Evolutionary conservation across 495 filamentous ascomycete genomes (phyloP).

Genomic region (Podospora pseudopauciseta): DNA sequence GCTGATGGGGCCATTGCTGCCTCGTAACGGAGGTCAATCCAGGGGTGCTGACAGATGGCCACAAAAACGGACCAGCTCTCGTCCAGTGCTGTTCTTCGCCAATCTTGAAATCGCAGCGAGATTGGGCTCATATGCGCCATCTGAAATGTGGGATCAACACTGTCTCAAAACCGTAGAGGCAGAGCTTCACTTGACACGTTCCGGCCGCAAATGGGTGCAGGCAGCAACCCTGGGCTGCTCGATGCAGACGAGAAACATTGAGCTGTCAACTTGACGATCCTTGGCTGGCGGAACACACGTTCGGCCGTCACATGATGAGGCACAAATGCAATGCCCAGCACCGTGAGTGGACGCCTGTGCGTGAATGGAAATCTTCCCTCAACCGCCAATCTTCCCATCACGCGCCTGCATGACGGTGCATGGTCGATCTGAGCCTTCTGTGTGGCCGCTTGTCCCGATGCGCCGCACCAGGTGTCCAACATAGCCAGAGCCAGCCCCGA

Average conservation of each 20-base stretch:
- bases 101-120: slow-evolving; percentile 14
- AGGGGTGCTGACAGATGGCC: not conserved
- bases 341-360: slow-evolving; percentile 18
- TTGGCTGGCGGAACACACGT: not conserved
- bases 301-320: slow-evolving; percentile 29
- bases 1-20: not conserved
- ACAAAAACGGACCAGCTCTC: not conserved
- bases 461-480: not conserved
- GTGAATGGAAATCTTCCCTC: slow-evolving; percentile 23
- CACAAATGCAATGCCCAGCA: slow-evolving; percentile 22
- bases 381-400: slow-evolving; percentile 19
- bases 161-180: slow-evolving; percentile 15
- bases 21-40: slow-evolving; percentile 11
- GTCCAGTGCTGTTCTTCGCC: slow-evolving; percentile 3
- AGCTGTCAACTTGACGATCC: not conserved
- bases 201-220: slow-evolving; percentile 9
- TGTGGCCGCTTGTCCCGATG: slow-evolving; percentile 10
- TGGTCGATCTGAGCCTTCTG: slow-evolving; percentile 6
- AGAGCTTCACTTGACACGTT: slow-evolving; percentile 6
- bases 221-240: not conserved
- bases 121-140: slow-evolving; percentile 11
- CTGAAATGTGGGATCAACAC: slow-evolving; percentile 12
- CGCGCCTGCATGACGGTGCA: slow-evolving; percentile 17
- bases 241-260: slow-evolving; percentile 5
- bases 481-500: not conserved